Percentiles rank a stretch among this genome's conserved stretches.
Conservation (phyloP, 2,329 filamentous ascomycete species). For the Cladosporium austrohemisphaericum region DNA sequence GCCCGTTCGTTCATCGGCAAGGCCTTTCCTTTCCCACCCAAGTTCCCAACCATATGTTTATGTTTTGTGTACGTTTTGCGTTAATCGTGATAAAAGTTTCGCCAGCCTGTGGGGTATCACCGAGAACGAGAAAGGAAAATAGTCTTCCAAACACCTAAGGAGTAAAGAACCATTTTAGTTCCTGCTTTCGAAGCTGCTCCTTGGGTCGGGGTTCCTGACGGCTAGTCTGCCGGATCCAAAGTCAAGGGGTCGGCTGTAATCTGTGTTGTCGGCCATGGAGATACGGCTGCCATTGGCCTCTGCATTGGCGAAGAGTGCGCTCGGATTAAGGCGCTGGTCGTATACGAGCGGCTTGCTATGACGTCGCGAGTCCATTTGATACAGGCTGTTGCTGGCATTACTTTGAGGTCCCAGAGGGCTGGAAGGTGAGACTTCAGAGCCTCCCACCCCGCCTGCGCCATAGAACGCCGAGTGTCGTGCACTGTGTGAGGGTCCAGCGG, state of each 20-base stretch:
- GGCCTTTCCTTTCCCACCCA: too few relatives aligned
- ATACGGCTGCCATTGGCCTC: conserved; percentile 45
- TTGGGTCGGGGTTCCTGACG: conserved; percentile 37
- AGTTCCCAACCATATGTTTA: too few relatives aligned
- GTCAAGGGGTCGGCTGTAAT: conserved; percentile 42
- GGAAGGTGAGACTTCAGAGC: conserved; percentile 27
- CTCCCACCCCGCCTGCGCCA: conserved; percentile 23
- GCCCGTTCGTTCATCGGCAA: too few relatives aligned
- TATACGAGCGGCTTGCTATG: conserved; percentile 45
- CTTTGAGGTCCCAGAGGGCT: conserved; percentile 26
- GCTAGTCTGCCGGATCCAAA: conserved; percentile 34
- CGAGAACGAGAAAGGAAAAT: conserved; percentile 1
- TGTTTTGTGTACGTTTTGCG: neutral
- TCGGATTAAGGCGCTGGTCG: conserved; percentile 48
- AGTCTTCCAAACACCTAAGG: neutral
- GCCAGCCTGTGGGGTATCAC: conserved; percentile 5
- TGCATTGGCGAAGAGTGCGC: conserved; percentile 41
- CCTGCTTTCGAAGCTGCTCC: conserved; percentile 27
- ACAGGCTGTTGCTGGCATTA: conserved; percentile 12
- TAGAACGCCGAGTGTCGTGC: conserved; percentile 33
- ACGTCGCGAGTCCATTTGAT: conserved; percentile 22
- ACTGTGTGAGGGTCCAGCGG: conserved; percentile 23
- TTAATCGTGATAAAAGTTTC: neutral
- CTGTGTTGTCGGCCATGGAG: conserved; percentile 46
- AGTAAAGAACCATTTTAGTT: neutral